These are phyloP conservation scores for Diaporthe nobilis DNA, from an alignment of 2,329 filamentous ascomycete species.

Conservation along the genomic window DNA sequence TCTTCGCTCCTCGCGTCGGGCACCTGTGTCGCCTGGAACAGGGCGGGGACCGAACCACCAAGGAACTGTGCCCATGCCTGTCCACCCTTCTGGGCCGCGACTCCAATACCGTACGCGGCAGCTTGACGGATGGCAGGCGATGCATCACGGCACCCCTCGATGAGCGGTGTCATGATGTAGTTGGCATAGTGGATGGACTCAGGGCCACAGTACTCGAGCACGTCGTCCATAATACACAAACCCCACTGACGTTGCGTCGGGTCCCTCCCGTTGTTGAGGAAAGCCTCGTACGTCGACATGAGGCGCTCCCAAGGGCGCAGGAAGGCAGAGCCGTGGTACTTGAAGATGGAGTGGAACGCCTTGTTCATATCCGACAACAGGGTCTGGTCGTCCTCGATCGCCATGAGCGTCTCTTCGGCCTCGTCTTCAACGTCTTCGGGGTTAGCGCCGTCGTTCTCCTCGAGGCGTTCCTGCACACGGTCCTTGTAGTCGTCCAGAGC, in stretches of 20 bases:
- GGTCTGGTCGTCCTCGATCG: slow-evolving; percentile 97
- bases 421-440: slow-evolving; percentile 91
- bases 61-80: slow-evolving; percentile 90
- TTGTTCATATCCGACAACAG: slow-evolving; percentile 99
- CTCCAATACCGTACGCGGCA: slow-evolving; percentile 94
- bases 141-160: slow-evolving; percentile 87
- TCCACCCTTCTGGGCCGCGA: slow-evolving; percentile 94
- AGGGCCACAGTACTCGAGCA: slow-evolving; percentile 94
- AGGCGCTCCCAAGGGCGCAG: slow-evolving; percentile 90
- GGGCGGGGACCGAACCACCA: slow-evolving; percentile 80
- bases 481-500: slow-evolving; percentile 94
- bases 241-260: slow-evolving; percentile 97
- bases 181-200: slow-evolving; percentile 89
- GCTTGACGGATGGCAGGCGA: slow-evolving; percentile 95
- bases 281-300: slow-evolving; percentile 86
- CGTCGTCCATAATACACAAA: slow-evolving; percentile 98
- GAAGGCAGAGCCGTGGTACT: slow-evolving; percentile 90
- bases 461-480: slow-evolving; percentile 85
- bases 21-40: slow-evolving; percentile 88
- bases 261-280: slow-evolving; percentile 83
- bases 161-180: slow-evolving; percentile 88
- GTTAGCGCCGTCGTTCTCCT: slow-evolving; percentile 81
- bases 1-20: slow-evolving; percentile 89
- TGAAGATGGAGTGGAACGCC: slow-evolving; percentile 98
- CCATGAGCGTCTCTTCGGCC: slow-evolving; percentile 87